Evolutionary conservation across 164 flowering plant genomes (phyloP), one percentile per base, ranked within the genome.

Genomic region (Brasenia schreberi): DNA sequence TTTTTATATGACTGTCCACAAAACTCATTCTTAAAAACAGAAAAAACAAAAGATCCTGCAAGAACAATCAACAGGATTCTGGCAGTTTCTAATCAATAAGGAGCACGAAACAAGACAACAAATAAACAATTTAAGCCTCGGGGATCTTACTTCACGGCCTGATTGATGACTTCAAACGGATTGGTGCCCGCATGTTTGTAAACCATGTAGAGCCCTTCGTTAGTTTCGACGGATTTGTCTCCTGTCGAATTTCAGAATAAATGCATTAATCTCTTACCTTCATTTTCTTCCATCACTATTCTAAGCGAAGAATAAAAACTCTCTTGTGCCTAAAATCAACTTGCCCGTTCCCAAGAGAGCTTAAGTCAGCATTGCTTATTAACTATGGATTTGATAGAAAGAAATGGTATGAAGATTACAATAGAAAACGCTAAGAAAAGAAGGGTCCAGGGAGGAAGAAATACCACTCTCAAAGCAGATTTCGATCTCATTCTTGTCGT

Each of bases 381-480:
- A 23, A 23, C 27, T 23, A 23, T 2, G 27, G 27, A 23, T 23
- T 23, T 23, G 27, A 23, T 23, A 23, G 27, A 23, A 23, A 23
- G 27, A 23, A 23, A 23, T 23, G 27, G 27, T 23, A 23, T 2
- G 27, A 23, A 23, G 27, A 23, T 2, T 23, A 23, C 27, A 23
- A 23, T 23, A 23, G 27, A 23, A 23, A 23, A 23, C 27, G 27
- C 2, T 23, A 23, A 23, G 27, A 23, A 23, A 23, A 23, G 27
- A 23, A 23, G 27, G 27, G 27, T 23, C 27, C 27, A 2, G 27
- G 27, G 27, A 23, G 27, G 27, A 23, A 23, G 59, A n/a, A 93
- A 82, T 80, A 91, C 99, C 99, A 75, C 99, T 94, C 82, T 94
- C 99, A 1, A 94, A 81, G 76, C 97, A 91, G 49, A 94, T 85